Evolutionary conservation across 208 protist genomes (phyloP), one percentile per base, ranked within the genome.

Genomic region (Wallacemonas rigidus): DNA sequence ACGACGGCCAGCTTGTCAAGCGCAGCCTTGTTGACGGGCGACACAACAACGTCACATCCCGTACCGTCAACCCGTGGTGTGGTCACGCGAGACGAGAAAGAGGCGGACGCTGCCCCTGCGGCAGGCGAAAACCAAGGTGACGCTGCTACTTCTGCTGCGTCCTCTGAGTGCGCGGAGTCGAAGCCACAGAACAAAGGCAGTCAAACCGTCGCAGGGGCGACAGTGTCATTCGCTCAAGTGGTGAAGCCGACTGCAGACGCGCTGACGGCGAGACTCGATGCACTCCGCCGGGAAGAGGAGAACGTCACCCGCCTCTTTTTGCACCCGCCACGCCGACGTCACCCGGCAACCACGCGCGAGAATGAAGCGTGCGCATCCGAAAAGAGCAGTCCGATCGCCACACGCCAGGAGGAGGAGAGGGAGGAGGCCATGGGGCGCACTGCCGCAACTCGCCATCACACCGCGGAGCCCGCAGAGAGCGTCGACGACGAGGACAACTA

Each of bases 401-500:
- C 45, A 12, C 12, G 45, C 45, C 14, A 48, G 11, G 62, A n/a
- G 15, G 62, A 12, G 8, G 40, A 4, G 9, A 9, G 15, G 7
- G 43, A 4, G 7, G 44, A n/a, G 47, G 62, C 6, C 26, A 7
- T 58, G n/a, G 53, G 0, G 1, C 53, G 0, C 48, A 15, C 48
- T 53, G 48, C 48, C 1, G 14, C 8, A 62, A 1, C 9, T 0
- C 41, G 53, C 5, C 68, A 45, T 36, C 8, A 48, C 26, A 26
- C 26, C 0, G 26, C 6, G 43, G 53, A 26, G n/a, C 50, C 36
- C 39, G n/a, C 47, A 14, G 50, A 47, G 7, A 54, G 9, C 17
- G 36, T 9, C n/a, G 40, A 74, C 56, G 56, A 47, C 45, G 67
- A 61, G 58, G 68, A 65, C 3, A 47, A 3, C 60, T 60, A 40